Base-by-base conservation (phyloP, 306 rosid genomes). In the Lathyrus sativus region DNA sequence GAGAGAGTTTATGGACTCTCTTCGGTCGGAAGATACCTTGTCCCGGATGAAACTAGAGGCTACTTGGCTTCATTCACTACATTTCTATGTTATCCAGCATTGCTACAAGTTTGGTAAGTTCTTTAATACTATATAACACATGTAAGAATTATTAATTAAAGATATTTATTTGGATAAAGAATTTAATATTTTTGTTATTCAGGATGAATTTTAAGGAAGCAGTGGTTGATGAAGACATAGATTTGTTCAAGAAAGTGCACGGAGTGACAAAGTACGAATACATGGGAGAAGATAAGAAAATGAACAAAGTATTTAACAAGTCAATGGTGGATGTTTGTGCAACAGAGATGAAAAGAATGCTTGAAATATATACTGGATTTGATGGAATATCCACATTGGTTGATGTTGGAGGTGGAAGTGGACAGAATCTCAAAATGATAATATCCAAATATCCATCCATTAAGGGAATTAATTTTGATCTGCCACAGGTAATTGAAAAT, bases 381-480 rank as follows among this genome's bases (percentile, higher is more conserved):
- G 77, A 73, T 4, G 57, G 80, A 42, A 4, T 61, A 28, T 50
- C 66, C 18, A 53, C 35, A 0, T 3, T 53, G 59, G 59, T 53
- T 22, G 59, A 53, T 22, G 33, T 53, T 9, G 59, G 59, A 53
- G 59, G 59, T 10, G 59, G 59, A 17, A 53, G 31, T 53, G 35
- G 59, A 11, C 6, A 11, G 3, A 24, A 2, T 24, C 59, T 53
- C 3, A 24, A 53, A 53, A 53, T 10, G n/a, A 53, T 80, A 4
- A 33, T 60, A 44, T 71, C 84, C 5, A 78, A 67, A 7, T 46
- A 76, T 41, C 76, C 81, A 72, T 76, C 8, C n/a, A 80, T 80
- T 0, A 72, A 67, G 11, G 84, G 69, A 2, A 67, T 80, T 15
- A 80, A 80, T 24, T 80, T 80, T 73, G 81, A 80, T 39, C 59